These are phyloP conservation scores for Ministeria vibrans DNA, from an alignment of 78 protist species.

Conservation along the genomic window DNA sequence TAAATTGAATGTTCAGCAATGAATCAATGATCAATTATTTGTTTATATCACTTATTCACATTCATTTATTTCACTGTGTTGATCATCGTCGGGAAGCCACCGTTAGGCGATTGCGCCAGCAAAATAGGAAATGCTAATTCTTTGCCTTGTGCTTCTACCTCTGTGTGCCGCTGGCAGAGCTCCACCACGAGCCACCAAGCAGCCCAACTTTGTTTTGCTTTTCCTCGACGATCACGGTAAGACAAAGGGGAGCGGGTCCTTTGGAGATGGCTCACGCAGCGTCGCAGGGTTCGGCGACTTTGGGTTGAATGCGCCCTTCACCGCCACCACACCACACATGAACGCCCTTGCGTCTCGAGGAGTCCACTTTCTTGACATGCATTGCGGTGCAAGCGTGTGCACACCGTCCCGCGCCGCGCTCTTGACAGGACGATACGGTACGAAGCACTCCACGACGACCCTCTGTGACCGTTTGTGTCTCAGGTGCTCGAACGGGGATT, in stretches of 20 bases:
- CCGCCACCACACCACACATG: no score
- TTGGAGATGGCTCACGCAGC: background rate
- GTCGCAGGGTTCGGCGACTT: background rate
- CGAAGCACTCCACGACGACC: background rate
- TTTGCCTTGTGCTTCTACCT: no score
- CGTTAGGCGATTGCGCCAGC: no score
- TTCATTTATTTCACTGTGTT: no score
- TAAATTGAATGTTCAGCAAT: no score
- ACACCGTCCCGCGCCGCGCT: slow-evolving; percentile 7
- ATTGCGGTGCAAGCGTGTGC: background rate
- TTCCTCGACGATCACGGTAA: background rate
- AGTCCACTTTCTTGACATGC: background rate
- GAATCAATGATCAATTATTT: no score
- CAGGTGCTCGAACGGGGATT: background rate
- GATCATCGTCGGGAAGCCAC: no score
- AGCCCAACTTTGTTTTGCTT: no score
- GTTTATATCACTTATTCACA: no score
- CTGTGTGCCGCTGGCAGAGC: no score
- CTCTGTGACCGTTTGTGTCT: background rate
- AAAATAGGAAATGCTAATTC: no score
- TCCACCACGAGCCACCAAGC: no score
- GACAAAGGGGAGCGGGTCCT: background rate
- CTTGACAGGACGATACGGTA: background rate
- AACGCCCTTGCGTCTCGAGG: background rate
- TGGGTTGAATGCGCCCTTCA: background rate